Conservation (phyloP, 2,329 filamentous ascomycete genomes). For the Aspergillus caelatus region DNA sequence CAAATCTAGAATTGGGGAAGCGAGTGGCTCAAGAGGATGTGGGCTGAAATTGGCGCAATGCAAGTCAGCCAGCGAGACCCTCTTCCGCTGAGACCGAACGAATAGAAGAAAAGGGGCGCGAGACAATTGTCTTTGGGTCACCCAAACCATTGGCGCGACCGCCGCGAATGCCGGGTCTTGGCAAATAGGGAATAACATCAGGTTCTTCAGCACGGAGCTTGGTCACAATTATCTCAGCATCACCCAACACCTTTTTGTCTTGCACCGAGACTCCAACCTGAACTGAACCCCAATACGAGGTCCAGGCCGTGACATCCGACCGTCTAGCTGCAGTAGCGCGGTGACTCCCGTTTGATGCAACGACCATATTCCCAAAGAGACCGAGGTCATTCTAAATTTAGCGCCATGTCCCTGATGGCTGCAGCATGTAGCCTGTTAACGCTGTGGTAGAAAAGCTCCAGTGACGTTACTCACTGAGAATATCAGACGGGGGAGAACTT, state of each 20-base stretch:
- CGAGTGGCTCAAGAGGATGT: neutral
- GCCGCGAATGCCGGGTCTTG: neutral
- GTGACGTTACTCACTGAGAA: neutral
- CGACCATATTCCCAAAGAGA: neutral
- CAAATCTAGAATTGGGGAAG: neutral
- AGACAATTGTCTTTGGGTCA: neutral
- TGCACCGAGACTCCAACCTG: neutral
- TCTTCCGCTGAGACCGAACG: neutral
- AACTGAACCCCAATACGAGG: neutral
- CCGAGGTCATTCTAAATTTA: neutral
- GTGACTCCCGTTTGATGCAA: neutral
- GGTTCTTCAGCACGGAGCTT: neutral
- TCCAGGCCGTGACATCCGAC: neutral
- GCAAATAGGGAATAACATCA: neutral
- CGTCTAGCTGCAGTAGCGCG: neutral
- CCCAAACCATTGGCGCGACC: neutral
- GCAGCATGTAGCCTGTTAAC: neutral
- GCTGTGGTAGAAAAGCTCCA: neutral
- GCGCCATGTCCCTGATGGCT: neutral
- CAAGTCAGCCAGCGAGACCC: neutral
- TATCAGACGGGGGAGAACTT: neutral
- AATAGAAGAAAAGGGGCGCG: neutral
- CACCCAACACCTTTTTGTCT: neutral
- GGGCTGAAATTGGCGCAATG: neutral
- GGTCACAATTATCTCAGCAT: conserved; percentile 1